phyloP scores from a whole-genome alignment of 2,329 filamentous ascomycete species.

The Fusarium tricinctum region DNA sequence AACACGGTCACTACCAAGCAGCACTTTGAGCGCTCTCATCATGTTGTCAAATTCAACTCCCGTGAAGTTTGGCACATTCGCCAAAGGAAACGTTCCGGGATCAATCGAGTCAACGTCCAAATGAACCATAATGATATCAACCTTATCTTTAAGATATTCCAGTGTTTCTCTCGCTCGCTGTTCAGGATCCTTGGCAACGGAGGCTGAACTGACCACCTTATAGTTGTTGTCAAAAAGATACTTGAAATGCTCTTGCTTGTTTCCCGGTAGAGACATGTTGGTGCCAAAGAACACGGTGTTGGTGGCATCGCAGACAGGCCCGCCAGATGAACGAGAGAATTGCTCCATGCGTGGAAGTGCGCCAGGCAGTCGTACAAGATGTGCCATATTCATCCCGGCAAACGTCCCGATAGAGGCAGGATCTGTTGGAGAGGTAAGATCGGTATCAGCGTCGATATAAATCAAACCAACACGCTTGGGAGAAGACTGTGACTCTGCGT shows the following conservation, averaged over 20 bases:
- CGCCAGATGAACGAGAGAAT: constrained; percentile 35
- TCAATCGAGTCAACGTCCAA: constrained; percentile 45
- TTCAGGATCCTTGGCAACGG: constrained; percentile 27
- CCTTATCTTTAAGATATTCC: constrained; percentile 23
- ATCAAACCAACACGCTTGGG: constrained; percentile 33
- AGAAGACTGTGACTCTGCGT: constrained; percentile 1
- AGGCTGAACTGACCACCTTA: constrained; percentile 38
- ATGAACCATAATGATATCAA: constrained; percentile 44
- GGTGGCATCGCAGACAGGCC: constrained; percentile 35
- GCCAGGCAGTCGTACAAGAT: constrained; percentile 26
- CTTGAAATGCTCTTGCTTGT: constrained; percentile 40
- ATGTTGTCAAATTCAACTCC: constrained; percentile 39
- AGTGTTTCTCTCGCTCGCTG: constrained; percentile 29
- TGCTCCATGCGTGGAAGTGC: constrained; percentile 34
- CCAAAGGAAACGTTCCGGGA: constrained; percentile 36
- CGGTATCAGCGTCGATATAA: constrained; percentile 46
- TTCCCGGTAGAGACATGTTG: constrained; percentile 39
- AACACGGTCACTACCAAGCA: constrained; percentile 25
- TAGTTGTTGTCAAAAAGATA: constrained; percentile 44
- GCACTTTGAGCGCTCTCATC: constrained; percentile 34
- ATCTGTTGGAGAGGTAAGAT: constrained; percentile 38
- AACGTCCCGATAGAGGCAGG: constrained; percentile 36
- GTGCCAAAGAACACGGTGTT: constrained; percentile 44
- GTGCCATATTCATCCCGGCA: constrained; percentile 44
- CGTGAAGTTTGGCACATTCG: constrained; percentile 41